Conservation (phyloP, 2,329 filamentous ascomycete genomes). For the Phialophora macrospora region DNA sequence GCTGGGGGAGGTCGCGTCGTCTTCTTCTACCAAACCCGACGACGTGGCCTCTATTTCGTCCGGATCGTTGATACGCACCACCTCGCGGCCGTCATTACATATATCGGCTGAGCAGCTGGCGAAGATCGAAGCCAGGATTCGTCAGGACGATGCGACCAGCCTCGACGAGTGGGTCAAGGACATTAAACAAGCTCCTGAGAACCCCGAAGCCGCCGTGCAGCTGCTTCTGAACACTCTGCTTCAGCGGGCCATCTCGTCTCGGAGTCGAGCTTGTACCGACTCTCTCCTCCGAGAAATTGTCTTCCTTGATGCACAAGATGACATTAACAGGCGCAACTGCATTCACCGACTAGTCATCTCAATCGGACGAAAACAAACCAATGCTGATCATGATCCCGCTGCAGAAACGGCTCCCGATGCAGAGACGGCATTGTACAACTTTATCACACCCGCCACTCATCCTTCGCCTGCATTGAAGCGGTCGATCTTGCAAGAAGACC, state of each 20-base stretch:
- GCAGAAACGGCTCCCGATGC: slow-evolving; percentile 57
- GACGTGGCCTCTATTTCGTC: slow-evolving; percentile 52
- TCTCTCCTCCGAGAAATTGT: slow-evolving; percentile 71
- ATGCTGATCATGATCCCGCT: slow-evolving; percentile 57
- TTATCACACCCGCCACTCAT: slow-evolving; percentile 77
- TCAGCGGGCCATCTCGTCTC: slow-evolving; percentile 68
- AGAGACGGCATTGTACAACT: slow-evolving; percentile 66
- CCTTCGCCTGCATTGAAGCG: slow-evolving; percentile 66
- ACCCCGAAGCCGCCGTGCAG: slow-evolving; percentile 38
- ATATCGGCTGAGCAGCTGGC: slow-evolving; percentile 72
- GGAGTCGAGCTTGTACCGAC: slow-evolving; percentile 71
- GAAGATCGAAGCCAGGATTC: slow-evolving; percentile 72
- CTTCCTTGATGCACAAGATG: slow-evolving; percentile 80
- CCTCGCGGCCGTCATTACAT: slow-evolving; percentile 75
- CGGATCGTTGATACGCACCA: slow-evolving; percentile 74
- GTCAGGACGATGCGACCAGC: slow-evolving; percentile 66
- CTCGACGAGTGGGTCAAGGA: slow-evolving; percentile 41
- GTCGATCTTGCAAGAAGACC: slow-evolving; percentile 69
- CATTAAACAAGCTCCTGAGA: slow-evolving; percentile 24
- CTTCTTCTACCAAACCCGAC: slow-evolving; percentile 56
- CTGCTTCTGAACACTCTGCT: slow-evolving; percentile 50
- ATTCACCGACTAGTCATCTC: slow-evolving; percentile 91
- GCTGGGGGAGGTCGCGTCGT: slow-evolving; percentile 73
- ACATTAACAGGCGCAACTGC: slow-evolving; percentile 92
- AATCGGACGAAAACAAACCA: slow-evolving; percentile 75